phyloP scores from a whole-genome alignment of 164 flowering plant species.

The Tetrastigma voinierianum region DNA sequence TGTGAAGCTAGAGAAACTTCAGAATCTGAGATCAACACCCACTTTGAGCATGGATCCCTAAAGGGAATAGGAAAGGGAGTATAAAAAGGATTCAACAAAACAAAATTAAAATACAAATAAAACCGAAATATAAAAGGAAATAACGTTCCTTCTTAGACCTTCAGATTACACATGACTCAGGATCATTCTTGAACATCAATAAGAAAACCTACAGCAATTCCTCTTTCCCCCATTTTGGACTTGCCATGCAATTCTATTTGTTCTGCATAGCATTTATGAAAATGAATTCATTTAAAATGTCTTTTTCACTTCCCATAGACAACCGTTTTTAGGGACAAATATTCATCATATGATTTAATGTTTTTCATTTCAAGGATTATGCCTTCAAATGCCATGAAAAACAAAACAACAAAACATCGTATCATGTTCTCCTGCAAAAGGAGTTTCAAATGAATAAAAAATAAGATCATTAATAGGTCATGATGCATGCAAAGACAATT shows the following conservation, averaged over 20 bases:
- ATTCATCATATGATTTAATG: neutral
- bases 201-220: too few species aligned
- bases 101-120: neutral
- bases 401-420: neutral
- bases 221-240: too few species aligned
- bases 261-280: neutral
- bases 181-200: too few species aligned
- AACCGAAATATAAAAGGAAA: too few species aligned
- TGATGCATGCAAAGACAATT: neutral
- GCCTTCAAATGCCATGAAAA: neutral
- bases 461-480: neutral
- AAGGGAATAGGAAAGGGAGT: conserved; percentile 1
- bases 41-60: conserved; percentile 88
- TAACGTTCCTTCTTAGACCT: neutral
- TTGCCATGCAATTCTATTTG: neutral
- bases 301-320: neutral
- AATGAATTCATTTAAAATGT: neutral
- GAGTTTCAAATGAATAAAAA: neutral
- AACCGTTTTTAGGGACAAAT: neutral
- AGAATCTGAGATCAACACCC: conserved; percentile 55
- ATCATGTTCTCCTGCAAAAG: neutral
- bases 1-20: conserved; percentile 49
- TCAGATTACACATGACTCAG: neutral
- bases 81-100: neutral
- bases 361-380: neutral